Conservation (phyloP, 305 asterid genomes). For the Coffea humblotiana region DNA sequence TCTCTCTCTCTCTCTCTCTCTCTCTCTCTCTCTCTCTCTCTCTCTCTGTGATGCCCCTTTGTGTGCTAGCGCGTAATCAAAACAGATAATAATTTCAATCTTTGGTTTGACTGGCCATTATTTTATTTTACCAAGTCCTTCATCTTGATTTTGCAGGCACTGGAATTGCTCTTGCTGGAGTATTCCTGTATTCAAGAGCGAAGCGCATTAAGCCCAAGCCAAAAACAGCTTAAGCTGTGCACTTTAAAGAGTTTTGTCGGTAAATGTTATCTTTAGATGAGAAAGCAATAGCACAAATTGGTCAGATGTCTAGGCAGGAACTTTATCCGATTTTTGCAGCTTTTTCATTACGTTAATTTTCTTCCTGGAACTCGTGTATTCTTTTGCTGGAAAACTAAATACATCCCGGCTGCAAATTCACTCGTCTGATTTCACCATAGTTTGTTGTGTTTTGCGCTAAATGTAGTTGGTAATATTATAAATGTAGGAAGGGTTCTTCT, state of each 20-base stretch:
- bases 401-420: not conserved
- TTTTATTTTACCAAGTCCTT: not conserved
- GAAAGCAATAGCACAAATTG: not conserved
- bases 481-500: not conserved
- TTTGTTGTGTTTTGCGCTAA: not conserved
- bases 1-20: not conserved
- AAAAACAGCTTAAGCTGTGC: slow-evolving; percentile 50
- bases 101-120: not conserved
- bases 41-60: not conserved
- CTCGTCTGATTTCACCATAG: not conserved
- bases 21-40: not conserved
- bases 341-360: not conserved
- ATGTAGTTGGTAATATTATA: not conserved
- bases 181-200: slow-evolving; percentile 49
- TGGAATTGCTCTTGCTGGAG: slow-evolving; percentile 35
- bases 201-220: slow-evolving; percentile 72
- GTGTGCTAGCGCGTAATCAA: too few species aligned
- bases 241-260: slow-evolving; percentile 27
- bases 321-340: not conserved
- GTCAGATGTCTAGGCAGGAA: slow-evolving; percentile 13
- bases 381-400: not conserved
- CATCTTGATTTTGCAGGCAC: slow-evolving; percentile 22
- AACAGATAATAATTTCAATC: not conserved
- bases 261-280: slow-evolving; percentile 25
- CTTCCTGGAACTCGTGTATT: not conserved